These are phyloP conservation scores for Ascochyta pisi DNA, from an alignment of 2,329 filamentous ascomycete species.

Conservation along the genomic window DNA sequence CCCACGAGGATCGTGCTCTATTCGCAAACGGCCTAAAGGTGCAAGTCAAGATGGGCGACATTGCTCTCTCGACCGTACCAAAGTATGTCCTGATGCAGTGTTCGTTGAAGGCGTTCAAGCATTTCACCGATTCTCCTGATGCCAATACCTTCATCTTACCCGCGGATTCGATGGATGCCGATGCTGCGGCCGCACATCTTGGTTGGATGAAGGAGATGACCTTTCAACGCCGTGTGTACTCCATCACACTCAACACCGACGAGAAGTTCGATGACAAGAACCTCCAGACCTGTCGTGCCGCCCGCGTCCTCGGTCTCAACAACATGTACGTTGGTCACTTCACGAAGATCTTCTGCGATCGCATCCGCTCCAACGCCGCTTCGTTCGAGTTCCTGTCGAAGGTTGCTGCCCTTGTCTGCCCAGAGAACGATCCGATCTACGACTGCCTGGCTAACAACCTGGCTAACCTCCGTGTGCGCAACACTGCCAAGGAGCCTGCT, in stretches of 20 bases:
- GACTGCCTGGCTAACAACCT: conserved; percentile 40
- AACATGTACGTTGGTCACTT: conserved; percentile 43
- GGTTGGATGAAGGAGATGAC: conserved; percentile 38
- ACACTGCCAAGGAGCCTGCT: not conserved
- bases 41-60: conserved; percentile 26
- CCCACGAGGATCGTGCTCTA: conserved; percentile 24
- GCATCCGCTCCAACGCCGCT: conserved; percentile 26
- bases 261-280: conserved; percentile 30
- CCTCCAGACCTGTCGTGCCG: conserved; percentile 31
- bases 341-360: conserved; percentile 38
- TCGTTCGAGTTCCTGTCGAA: conserved; percentile 25
- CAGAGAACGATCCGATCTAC: conserved; percentile 35
- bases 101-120: conserved; percentile 27
- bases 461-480: conserved; percentile 16
- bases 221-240: conserved; percentile 30
- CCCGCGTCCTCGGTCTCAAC: conserved; percentile 35
- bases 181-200: conserved; percentile 24
- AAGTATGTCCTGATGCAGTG: conserved; percentile 41
- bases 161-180: conserved; percentile 23
- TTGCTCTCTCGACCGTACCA: conserved; percentile 20
- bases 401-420: conserved; percentile 25
- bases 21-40: conserved; percentile 33
- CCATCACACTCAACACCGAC: conserved; percentile 25
- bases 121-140: conserved; percentile 27
- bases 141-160: conserved; percentile 23